phyloP scores from a whole-genome alignment of 768 basidiomycete genomes.

The Fomitopsis pulvina region DNA sequence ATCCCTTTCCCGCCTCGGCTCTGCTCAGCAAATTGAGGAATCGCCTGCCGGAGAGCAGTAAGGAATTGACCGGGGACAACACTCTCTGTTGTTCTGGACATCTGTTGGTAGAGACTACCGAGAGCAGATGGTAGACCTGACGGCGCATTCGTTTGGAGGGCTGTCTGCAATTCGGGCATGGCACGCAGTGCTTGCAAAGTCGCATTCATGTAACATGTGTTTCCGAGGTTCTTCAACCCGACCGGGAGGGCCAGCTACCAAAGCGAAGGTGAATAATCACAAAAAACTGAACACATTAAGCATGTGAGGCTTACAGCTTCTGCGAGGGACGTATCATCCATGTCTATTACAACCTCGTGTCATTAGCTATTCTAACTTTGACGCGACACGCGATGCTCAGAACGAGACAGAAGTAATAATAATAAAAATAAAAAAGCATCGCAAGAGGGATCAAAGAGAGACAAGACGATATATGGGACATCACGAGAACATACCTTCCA shows the following conservation, averaged over 20 bases:
- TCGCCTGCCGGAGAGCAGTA: conserved; percentile 59
- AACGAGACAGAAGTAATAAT: too few species aligned
- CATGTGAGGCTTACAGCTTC: conserved; percentile 50
- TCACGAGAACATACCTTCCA: conserved; percentile 56
- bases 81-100: conserved; percentile 71
- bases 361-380: too few species aligned
- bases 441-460: too few species aligned
- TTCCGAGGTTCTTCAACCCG: conserved; percentile 81
- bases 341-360: conserved; percentile 38
- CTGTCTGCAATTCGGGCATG: conserved; percentile 81
- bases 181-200: conserved; percentile 91
- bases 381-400: too few species aligned
- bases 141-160: conserved; percentile 45
- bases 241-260: conserved; percentile 70
- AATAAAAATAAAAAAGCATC: too few species aligned
- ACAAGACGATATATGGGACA: too few species aligned
- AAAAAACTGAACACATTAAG: not conserved
- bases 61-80: conserved; percentile 70
- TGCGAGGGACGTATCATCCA: conserved; percentile 78
- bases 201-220: conserved; percentile 98
- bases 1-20: conserved; percentile 32
- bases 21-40: conserved; percentile 88
- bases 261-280: not conserved
- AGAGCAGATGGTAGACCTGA: conserved; percentile 39
- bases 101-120: conserved; percentile 62